These are phyloP conservation scores for Nicotiana sylvestris DNA, from an alignment of 257 asterid species.

Conservation along the genomic window DNA sequence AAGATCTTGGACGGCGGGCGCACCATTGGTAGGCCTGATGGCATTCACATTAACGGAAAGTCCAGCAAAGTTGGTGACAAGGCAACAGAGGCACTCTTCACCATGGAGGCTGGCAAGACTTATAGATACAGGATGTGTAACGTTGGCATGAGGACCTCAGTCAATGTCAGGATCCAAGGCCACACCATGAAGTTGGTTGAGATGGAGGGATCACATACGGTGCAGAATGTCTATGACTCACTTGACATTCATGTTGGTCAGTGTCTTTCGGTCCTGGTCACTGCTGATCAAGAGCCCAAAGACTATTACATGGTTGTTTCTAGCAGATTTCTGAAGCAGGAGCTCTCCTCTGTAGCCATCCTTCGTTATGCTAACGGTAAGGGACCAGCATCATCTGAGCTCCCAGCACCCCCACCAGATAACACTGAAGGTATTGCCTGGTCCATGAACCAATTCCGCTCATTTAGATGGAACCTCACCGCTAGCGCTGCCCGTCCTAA, in stretches of 20 bases:
- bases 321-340: constrained; percentile 29
- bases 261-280: constrained; percentile 42
- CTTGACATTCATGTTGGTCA: constrained; percentile 53
- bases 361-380: constrained; percentile 35
- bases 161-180: constrained; percentile 44
- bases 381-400: constrained; percentile 26
- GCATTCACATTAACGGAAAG: constrained; percentile 41
- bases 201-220: constrained; percentile 51
- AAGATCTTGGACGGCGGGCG: constrained; percentile 31
- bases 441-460: constrained; percentile 13
- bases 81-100: constrained; percentile 27
- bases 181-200: constrained; percentile 43
- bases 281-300: constrained; percentile 38
- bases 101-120: constrained; percentile 44
- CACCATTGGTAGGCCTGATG: constrained; percentile 41
- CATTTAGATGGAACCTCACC: constrained; percentile 15
- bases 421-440: constrained; percentile 10
- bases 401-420: constrained; percentile 26
- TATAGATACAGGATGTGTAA: constrained; percentile 48
- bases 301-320: constrained; percentile 45
- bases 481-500: constrained; percentile 34
- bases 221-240: constrained; percentile 38
- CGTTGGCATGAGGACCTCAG: constrained; percentile 39
- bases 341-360: constrained; percentile 17
- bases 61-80: constrained; percentile 27